A percentile compares a stretch with the other conserved stretches of the same genome.
phyloP scores from a whole-genome alignment of 306 rosid genomes.

The Prinsepia uniflora region DNA sequence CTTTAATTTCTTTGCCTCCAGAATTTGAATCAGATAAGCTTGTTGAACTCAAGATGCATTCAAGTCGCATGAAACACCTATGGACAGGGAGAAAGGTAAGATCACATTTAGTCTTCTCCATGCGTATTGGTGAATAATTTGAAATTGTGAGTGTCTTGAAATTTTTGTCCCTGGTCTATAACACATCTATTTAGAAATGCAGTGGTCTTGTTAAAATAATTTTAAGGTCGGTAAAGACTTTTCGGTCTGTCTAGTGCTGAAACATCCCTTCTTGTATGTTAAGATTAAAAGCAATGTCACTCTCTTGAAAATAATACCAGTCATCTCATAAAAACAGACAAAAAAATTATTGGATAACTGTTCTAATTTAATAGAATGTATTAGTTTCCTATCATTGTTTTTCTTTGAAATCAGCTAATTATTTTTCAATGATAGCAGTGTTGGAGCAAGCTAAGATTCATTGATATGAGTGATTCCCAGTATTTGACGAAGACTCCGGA shows the following conservation, averaged over 20 bases:
- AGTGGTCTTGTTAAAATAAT: not conserved
- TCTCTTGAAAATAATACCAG: not conserved
- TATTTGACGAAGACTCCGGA: constrained; percentile 14
- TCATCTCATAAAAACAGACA: not conserved
- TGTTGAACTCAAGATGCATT: not conserved
- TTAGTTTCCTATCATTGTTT: not conserved
- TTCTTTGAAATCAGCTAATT: not conserved
- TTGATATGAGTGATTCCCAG: constrained; percentile 17
- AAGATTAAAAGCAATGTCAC: not conserved
- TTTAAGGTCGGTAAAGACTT: not conserved
- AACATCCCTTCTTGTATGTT: not conserved
- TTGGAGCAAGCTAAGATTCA: not conserved
- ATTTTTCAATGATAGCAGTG: not conserved
- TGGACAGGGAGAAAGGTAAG: not conserved
- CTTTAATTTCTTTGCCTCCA: not conserved
- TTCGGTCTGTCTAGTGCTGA: not conserved
- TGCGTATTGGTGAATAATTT: not conserved
- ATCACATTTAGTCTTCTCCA: not conserved
- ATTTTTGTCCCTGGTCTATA: not conserved
- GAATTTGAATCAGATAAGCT: not conserved
- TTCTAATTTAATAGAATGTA: not conserved
- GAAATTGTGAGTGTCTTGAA: not conserved
- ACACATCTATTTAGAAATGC: not conserved
- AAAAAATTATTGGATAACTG: not conserved
- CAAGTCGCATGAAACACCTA: not conserved